Evolutionary conservation across 306 rosid species (phyloP).

Genomic region (Vigna radiata): DNA sequence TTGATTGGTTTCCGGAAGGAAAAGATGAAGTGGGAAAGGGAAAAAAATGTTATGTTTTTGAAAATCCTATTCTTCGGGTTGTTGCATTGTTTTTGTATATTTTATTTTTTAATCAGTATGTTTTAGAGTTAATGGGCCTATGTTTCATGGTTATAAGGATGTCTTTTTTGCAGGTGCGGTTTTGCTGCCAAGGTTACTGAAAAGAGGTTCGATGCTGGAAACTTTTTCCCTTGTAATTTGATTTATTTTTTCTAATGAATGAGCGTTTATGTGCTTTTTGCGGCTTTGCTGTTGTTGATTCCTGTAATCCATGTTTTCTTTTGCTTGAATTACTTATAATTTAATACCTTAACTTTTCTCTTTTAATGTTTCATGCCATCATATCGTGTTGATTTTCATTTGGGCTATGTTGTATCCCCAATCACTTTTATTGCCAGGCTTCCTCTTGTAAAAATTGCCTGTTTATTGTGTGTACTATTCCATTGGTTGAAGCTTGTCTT

Average conservation of each 20-base stretch:
- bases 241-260: constrained; percentile 2
- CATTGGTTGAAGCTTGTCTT: constrained; percentile 25
- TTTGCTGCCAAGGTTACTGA: constrained; percentile 27
- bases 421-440: background rate
- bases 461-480: background rate
- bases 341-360: background rate
- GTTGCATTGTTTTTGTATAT: background rate
- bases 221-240: constrained; percentile 2
- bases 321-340: background rate
- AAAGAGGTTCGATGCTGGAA: constrained; percentile 9
- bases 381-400: background rate
- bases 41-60: background rate
- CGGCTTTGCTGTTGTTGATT: background rate
- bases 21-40: background rate
- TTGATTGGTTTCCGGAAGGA: background rate
- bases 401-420: background rate
- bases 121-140: constrained; percentile 24
- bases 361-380: constrained; percentile 1
- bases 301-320: background rate
- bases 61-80: constrained; percentile 11
- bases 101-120: background rate
- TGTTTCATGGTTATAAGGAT: constrained; percentile 21
- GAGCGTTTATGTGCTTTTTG: constrained; percentile 4
- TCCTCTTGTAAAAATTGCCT: background rate
- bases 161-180: constrained; percentile 20